Evolutionary conservation across 169 alveolate genomes (phyloP), one percentile per base, ranked within the genome.

Genomic region (Plasmodium vinckei): DNA sequence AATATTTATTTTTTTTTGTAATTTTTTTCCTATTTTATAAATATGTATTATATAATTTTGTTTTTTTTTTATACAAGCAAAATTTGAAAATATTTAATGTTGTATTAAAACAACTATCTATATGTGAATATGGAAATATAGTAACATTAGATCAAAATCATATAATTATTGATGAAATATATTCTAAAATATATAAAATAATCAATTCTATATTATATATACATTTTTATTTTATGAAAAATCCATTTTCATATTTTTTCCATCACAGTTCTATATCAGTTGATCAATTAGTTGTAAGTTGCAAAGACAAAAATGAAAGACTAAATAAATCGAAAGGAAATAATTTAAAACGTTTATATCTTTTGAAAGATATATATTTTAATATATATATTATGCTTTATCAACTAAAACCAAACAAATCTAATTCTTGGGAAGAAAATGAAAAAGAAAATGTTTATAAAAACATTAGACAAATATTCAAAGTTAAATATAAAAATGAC

Each of bases 401-500:
- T 9, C 49, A 67, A 0, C 5, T 67, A 6, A 44, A 67, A 44
- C 15, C 9, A 19, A 39, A 67, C 42, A 46, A 33, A 42, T 12
- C 49, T 25, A 7, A 15, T 39, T 44, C 57, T 21, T 19, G 54
- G 23, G 23, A 21, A 23, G 17, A n/a, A 54, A 27, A 49, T 15
- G 23, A 49, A 27, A 21, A 69, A 49, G 21, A 21, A 23, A 54
- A 27, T 5, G 39, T 77, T 46, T 77, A 57, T 68, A 77, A 51
- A 59, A 63, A 77, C 59, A 77, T 77, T 51, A 49, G 79, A 17
- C 12, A 46, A 10, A 17, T 65, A 42, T 65, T 64, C 49, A 77
- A 64, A 69, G 13, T 6, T 57, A 77, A 77, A 77, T 77, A 77
- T 15, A 19, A 27, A 13, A 77, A 39, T 13, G 89, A 77, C 0